Evolutionary conservation across 495 filamentous ascomycete species (phyloP).

Genomic region (Glutinoglossum americanum): DNA sequence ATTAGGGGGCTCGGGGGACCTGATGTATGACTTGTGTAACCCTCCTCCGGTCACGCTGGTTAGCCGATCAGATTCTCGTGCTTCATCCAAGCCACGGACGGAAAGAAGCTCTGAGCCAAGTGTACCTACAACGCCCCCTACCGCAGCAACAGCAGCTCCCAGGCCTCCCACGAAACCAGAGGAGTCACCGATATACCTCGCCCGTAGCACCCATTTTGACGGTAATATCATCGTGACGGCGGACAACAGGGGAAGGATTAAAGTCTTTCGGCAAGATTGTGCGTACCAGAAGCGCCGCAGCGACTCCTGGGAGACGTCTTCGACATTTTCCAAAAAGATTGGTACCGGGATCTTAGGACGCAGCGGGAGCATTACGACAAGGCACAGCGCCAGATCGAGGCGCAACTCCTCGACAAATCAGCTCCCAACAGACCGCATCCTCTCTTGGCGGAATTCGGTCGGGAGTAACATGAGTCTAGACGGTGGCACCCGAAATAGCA

Average conservation of each 20-base stretch:
- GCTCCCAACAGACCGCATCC: slow-evolving; percentile 58
- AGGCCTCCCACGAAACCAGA: slow-evolving; percentile 28
- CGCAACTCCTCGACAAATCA: slow-evolving; percentile 29
- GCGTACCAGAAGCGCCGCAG: slow-evolving; percentile 40
- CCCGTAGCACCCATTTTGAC: slow-evolving; percentile 50
- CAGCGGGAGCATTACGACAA: slow-evolving; percentile 36
- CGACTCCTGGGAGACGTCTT: slow-evolving; percentile 43
- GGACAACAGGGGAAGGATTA: slow-evolving; percentile 72
- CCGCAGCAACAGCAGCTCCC: slow-evolving; percentile 20
- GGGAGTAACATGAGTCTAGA: slow-evolving; percentile 32
- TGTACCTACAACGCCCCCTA: slow-evolving; percentile 10
- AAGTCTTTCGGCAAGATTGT: slow-evolving; percentile 88
- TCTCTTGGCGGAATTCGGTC: slow-evolving; percentile 75
- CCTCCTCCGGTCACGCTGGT: slow-evolving; percentile 77
- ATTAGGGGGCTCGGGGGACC: slow-evolving; percentile 64
- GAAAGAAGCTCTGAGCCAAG: slow-evolving; percentile 10
- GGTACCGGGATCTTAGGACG: slow-evolving; percentile 33
- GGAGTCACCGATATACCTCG: slow-evolving; percentile 46
- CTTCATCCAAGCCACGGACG: slow-evolving; percentile 17
- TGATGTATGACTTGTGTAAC: slow-evolving; percentile 89
- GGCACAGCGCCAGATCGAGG: slow-evolving; percentile 32
- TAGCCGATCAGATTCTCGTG: slow-evolving; percentile 38
- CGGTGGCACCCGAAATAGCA: slow-evolving; percentile 20
- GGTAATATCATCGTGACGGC: slow-evolving; percentile 89
- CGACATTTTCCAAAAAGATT: slow-evolving; percentile 55